Evolutionary conservation across 768 basidiomycete genomes (phyloP).

Genomic region (Naganishia kalamii): DNA sequence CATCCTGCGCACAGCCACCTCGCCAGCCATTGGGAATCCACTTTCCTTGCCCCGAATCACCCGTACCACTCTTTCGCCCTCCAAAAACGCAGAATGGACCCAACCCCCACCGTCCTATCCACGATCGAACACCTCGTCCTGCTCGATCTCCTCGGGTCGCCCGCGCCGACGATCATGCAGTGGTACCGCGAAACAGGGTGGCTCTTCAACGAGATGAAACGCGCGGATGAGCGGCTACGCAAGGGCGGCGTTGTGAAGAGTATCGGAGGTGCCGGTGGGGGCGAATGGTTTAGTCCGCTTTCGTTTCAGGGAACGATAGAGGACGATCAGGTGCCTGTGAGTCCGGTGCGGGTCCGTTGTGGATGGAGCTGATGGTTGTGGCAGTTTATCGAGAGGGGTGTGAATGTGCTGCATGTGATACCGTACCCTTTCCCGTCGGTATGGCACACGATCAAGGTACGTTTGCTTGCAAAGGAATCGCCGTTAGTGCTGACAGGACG

Average conservation of each 20-base stretch:
- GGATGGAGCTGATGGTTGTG: neutral
- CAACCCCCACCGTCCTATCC: constrained; percentile 60
- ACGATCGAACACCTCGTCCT: constrained; percentile 86
- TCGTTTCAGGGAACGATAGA: constrained; percentile 53
- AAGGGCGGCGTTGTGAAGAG: constrained; percentile 55
- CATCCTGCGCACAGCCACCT: constrained; percentile 62
- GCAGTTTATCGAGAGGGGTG: constrained; percentile 67
- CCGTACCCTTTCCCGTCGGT: constrained; percentile 79
- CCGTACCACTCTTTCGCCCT: constrained; percentile 52
- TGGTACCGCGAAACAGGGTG: constrained; percentile 85
- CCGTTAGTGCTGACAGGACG: neutral
- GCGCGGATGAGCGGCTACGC: constrained; percentile 66
- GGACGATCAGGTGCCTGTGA: constrained; percentile 81
- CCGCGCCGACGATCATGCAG: constrained; percentile 66
- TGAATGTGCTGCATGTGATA: constrained; percentile 84
- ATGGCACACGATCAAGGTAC: constrained; percentile 74
- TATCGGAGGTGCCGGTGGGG: constrained; percentile 24
- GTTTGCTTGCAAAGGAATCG: constrained; percentile 30
- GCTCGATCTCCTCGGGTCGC: constrained; percentile 81
- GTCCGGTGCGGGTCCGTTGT: constrained; percentile 4
- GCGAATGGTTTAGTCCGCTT: constrained; percentile 31
- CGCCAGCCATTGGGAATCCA: constrained; percentile 71
- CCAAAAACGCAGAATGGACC: constrained; percentile 50
- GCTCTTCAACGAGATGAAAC: constrained; percentile 73
- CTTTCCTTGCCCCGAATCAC: constrained; percentile 57